phyloP scores from a whole-genome alignment of 352 stramenopile species.

The Nothophytophthora sp. region DNA sequence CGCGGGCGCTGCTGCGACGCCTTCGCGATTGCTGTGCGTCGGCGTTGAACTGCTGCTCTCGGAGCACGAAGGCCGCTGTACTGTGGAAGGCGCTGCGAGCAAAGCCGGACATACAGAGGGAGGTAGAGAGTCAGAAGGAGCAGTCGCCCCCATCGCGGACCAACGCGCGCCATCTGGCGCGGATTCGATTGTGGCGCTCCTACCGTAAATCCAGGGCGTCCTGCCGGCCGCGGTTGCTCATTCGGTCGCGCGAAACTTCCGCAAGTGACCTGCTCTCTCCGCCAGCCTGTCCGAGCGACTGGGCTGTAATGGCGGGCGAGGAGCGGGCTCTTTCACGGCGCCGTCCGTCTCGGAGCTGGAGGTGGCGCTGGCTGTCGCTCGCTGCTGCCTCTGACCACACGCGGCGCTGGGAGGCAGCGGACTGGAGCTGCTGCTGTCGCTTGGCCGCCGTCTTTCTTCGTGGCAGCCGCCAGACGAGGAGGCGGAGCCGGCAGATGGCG shows the following conservation, averaged over 20 bases:
- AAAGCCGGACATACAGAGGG: neutral
- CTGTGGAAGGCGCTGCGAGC: neutral
- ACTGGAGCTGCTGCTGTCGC: too few relatives aligned
- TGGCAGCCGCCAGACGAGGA: too few relatives aligned
- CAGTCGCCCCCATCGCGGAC: neutral
- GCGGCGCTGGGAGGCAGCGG: conserved; percentile 22
- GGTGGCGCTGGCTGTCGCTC: neutral
- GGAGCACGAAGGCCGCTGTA: neutral
- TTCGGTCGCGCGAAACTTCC: too few relatives aligned
- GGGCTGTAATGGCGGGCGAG: too few relatives aligned
- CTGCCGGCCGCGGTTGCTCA: neutral
- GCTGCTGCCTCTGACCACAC: conserved; percentile 13
- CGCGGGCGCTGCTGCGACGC: neutral
- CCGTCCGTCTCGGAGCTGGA: too few relatives aligned
- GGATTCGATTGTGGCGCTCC: neutral
- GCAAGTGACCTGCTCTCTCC: too few relatives aligned
- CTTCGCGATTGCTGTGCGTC: neutral
- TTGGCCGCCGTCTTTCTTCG: too few relatives aligned
- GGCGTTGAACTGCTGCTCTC: neutral
- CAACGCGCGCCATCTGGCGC: neutral
- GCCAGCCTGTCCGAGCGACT: too few relatives aligned
- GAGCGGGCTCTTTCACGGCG: too few relatives aligned
- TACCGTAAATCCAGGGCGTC: neutral
- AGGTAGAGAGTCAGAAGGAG: neutral
- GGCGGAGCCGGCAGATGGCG: too few relatives aligned